phyloP scores from a whole-genome alignment of 1,139 yeast genomes.

The Pichia kudriavzevii region DNA sequence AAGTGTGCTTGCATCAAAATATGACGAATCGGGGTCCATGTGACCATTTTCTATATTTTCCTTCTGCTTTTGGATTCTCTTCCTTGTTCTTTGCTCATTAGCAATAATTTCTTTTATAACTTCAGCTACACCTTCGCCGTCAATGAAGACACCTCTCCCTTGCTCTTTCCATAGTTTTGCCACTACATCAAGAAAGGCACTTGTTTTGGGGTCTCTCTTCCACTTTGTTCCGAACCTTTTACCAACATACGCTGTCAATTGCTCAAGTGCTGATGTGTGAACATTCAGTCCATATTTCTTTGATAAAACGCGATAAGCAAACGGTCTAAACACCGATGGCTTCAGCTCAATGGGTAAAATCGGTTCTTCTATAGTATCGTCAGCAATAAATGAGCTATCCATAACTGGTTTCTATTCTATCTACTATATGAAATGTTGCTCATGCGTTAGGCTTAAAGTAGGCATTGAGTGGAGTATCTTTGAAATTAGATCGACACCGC shows the following conservation, averaged over 20 bases:
- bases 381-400: conserved; percentile 15
- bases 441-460: too few relatives aligned
- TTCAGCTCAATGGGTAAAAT: conserved; percentile 65
- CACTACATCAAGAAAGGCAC: conserved; percentile 65
- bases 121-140: conserved; percentile 58
- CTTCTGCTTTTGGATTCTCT: conserved; percentile 3
- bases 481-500: too few relatives aligned
- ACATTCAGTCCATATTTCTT: conserved; percentile 89
- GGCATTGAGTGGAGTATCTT: too few relatives aligned
- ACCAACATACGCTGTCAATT: conserved; percentile 68
- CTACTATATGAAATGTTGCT: background rate
- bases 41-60: background rate
- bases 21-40: conserved; percentile 7
- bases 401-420: conserved; percentile 2
- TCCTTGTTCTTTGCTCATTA: conserved; percentile 16
- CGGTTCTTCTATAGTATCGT: conserved; percentile 18
- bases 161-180: conserved; percentile 84
- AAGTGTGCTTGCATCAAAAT: conserved; percentile 1
- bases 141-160: conserved; percentile 79
- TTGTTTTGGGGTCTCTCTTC: conserved; percentile 64
- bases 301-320: conserved; percentile 82
- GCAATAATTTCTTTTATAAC: conserved; percentile 48
- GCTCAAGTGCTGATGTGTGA: conserved; percentile 73
- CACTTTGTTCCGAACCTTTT: conserved; percentile 77
- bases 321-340: conserved; percentile 78